Evolutionary conservation across 805 yeast genomes (phyloP).

Genomic region (Lipomyces starkeyi): DNA sequence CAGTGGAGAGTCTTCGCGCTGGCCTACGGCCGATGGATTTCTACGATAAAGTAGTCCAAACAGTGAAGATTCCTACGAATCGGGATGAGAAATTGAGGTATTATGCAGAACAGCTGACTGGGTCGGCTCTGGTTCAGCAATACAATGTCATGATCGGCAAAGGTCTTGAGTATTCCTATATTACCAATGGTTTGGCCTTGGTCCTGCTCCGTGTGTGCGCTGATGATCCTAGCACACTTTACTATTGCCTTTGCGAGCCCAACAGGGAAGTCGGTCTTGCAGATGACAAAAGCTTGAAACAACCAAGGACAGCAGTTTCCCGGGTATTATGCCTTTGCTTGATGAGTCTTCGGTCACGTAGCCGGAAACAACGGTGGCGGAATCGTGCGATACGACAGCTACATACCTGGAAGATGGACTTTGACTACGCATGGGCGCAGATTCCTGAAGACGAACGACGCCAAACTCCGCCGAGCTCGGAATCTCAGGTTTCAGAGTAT

Average conservation of each 20-base stretch:
- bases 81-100: neutral
- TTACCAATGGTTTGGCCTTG: conserved; percentile 1
- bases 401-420: neutral
- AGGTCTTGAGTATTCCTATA: conserved; percentile 2
- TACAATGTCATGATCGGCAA: neutral
- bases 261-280: neutral
- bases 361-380: conserved; percentile 2
- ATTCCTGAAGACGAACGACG: neutral
- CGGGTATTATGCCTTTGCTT: conserved; percentile 7
- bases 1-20: neutral
- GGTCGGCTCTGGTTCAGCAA: neutral
- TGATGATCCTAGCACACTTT: conserved; percentile 7
- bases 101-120: neutral
- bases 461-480: neutral
- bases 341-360: neutral
- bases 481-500: neutral
- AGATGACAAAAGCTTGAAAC: neutral
- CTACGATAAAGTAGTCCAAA: neutral
- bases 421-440: neutral
- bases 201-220: neutral
- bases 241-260: conserved; percentile 8
- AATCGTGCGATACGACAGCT: neutral
- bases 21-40: conserved; percentile 5
- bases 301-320: neutral
- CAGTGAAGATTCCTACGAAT: neutral